Base-by-base conservation (phyloP, 2,329 filamentous ascomycete species). In the Claviceps purpurea region DNA sequence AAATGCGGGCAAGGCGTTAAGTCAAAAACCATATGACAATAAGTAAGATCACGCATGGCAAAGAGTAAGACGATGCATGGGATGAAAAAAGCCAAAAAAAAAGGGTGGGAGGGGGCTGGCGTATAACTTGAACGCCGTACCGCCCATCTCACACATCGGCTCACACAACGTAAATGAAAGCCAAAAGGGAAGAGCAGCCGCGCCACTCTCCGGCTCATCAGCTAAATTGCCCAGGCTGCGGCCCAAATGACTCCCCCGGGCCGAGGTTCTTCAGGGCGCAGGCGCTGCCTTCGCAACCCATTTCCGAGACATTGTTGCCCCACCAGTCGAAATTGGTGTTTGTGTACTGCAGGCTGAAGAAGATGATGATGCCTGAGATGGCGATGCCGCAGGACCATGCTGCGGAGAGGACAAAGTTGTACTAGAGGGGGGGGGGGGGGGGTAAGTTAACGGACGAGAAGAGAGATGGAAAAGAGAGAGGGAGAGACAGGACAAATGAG, bases 401-500 rank as follows among this genome's bases (percentile, higher is more conserved):
- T 16, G 75, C 73, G 7, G 75, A 75, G 24, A 76, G 66, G 44
- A 77, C 73, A 58, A 75, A 77, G 58, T 76, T 76, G 63, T 78
- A 78, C 69, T 73, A 34, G 26, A 30, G 2, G 0, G 4, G 7
- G 3, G 11, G 8, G n/a, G 24, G 7, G 7, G 8, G 30, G 1
- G 1, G 4, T 11, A 11, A 34, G 30, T 34, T 4, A 34, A 34
- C 3, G 30, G 30, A 34, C 3, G 1, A 16, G 1, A 1, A 18
- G 18, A 18, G 18, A 18, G 18, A 18, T 18, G 18, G 18, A 18
- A 18, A 18, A 18, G 18, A 18, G 18, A 18, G 18, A 18, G 18
- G 18, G 18, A 18, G 18, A 18, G 18, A 18, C 18, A 18, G 18
- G 18, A 18, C 18, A 18, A 18, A 18, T 18, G 18, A 18, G 18